Conservation (phyloP, 306 rosid genomes). For the Prinsepia uniflora region DNA sequence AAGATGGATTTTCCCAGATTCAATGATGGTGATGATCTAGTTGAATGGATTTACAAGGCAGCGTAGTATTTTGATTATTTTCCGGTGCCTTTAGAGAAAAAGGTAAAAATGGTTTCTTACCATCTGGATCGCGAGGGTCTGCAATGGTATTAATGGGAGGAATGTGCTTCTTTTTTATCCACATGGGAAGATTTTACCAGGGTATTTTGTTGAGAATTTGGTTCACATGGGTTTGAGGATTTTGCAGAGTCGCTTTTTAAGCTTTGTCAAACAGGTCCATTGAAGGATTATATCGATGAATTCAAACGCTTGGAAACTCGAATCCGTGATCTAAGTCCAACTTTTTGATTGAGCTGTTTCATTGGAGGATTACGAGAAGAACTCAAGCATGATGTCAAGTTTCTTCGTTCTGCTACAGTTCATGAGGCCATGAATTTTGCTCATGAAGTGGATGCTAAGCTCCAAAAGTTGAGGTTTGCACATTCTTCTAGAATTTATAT, state of each 20-base stretch:
- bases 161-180: no score
- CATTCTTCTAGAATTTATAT: background rate
- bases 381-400: background rate
- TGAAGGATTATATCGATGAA: background rate
- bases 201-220: no score
- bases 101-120: no score
- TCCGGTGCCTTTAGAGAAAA: no score
- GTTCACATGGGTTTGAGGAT: slow-evolving; percentile 1
- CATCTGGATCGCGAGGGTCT: no score
- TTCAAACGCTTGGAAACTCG: background rate
- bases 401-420: background rate
- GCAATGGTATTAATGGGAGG: no score
- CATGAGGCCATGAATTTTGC: background rate
- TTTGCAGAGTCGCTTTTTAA: background rate
- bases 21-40: no score
- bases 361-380: background rate
- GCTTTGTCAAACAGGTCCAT: background rate
- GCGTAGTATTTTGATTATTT: no score
- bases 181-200: no score
- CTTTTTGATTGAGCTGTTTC: background rate
- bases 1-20: no score
- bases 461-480: background rate
- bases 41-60: no score
- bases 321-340: background rate
- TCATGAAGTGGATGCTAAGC: background rate